Evolutionary conservation across 176 grass and related monocot genomes (phyloP).

Genomic region (Oryza meridionalis): DNA sequence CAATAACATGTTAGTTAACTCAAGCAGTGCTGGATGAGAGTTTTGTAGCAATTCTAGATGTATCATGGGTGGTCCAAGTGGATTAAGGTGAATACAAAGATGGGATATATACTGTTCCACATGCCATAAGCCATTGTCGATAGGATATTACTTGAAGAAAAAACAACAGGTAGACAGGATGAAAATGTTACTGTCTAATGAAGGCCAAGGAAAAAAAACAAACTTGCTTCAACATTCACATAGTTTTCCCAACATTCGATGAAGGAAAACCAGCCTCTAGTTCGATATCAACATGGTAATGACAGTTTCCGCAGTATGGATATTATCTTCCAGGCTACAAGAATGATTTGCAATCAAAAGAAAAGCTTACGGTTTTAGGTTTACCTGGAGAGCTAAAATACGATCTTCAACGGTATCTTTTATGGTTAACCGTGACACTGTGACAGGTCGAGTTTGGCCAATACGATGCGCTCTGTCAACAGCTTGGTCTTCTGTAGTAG

Average conservation of each 20-base stretch:
- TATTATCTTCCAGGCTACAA: neutral
- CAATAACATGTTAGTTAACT: neutral
- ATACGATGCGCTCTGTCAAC: conserved; percentile 98
- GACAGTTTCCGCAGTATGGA: neutral
- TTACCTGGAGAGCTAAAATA: conserved; percentile 95
- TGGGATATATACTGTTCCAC: neutral
- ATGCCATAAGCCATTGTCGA: no score
- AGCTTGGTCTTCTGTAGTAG: conserved; percentile 99
- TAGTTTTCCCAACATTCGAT: neutral
- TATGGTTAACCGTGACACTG: conserved; percentile 88
- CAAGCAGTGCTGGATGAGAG: neutral
- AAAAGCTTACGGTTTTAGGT: neutral
- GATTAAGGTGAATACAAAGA: neutral
- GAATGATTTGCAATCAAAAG: conserved; percentile 3
- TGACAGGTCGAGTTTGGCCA: conserved; percentile 89
- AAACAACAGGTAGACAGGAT: neutral
- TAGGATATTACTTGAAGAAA: neutral
- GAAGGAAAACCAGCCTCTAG: neutral
- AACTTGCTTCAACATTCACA: neutral
- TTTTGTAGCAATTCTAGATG: neutral
- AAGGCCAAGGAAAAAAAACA: neutral
- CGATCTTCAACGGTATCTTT: conserved; percentile 95
- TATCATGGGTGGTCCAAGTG: neutral
- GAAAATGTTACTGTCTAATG: neutral
- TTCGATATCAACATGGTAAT: neutral